Base-by-base conservation (phyloP, 2,329 filamentous ascomycete species). In the Claviceps africana region DNA sequence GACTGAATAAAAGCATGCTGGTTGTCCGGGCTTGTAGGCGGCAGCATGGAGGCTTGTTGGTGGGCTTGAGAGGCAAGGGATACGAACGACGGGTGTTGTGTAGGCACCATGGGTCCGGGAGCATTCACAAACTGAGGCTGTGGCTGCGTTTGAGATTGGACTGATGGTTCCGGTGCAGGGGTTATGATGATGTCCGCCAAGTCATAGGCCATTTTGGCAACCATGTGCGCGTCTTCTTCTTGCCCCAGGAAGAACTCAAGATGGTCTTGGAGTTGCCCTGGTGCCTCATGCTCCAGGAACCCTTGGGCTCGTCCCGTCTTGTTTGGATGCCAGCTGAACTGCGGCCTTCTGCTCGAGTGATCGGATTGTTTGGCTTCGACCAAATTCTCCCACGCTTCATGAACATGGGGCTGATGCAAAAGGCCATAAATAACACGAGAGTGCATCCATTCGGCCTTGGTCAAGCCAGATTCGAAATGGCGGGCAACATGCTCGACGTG, bases 401-500 rank as follows among this genome's bases (percentile, higher is more conserved):
- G 74, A 44, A 84, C 76, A 35, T 76, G 72, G 1, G 80, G 76
- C 61, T 85, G 81, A 59, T 83, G 82, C n/a, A 85, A 68, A 11
- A 85, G 68, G 6, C 79, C 81, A 57, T 83, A 82, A 48, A 85
- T 76, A 54, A 85, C 81, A 46, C 82, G 79, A 2, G 80, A 83
- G 61, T 84, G 82, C 68, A 82, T 79, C 82, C 81, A 85, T 58
- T 85, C 81, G 21, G 72, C 70, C 60, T 81, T 81, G 56, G 78
- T 80, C 65, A 79, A 74, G 49, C 78, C 77, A 19, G 72, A 70
- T 62, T 84, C 82, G 59, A 83, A 85, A 58, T 85, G 82, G n/a
- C 74, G 70, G 21, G 81, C 81, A 35, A 85, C 79, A 57, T 85
- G 82, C 60, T 84, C 79, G 55, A 83, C 81, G 59, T 83, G 78